Conservation (phyloP, 768 basidiomycete genomes). For the Trametes sanguinea region DNA sequence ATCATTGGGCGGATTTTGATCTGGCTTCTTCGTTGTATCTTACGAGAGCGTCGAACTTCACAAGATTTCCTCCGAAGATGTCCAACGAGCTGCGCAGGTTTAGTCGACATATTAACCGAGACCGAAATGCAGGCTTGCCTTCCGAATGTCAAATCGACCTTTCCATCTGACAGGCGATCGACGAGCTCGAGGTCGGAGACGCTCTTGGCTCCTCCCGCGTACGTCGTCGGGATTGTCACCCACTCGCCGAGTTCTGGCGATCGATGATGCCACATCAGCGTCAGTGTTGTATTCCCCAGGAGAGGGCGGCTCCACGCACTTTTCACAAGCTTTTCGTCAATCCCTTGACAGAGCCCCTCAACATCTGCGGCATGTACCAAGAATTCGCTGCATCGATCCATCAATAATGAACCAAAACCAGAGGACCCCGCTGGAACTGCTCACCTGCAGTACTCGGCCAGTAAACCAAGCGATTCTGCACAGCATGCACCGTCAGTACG, state of each 20-base stretch:
- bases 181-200: constrained; percentile 42
- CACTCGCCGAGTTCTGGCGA: constrained; percentile 82
- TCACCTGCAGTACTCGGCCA: constrained; percentile 83
- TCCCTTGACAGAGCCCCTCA: constrained; percentile 94
- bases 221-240: constrained; percentile 90
- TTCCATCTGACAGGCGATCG: constrained; percentile 74
- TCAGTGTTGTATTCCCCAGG: not conserved
- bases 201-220: constrained; percentile 96
- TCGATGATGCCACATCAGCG: constrained; percentile 15
- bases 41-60: constrained; percentile 59
- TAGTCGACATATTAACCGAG: not conserved
- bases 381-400: constrained; percentile 60
- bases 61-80: constrained; percentile 69
- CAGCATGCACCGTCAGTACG: not conserved
- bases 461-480: constrained; percentile 72
- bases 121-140: constrained; percentile 47
- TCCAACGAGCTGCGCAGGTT: constrained; percentile 52
- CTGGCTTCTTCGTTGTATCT: constrained; percentile 25
- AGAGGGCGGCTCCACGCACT: constrained; percentile 45
- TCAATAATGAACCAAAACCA: constrained; percentile 30
- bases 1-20: not conserved
- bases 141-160: constrained; percentile 86
- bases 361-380: constrained; percentile 98
- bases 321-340: constrained; percentile 84
- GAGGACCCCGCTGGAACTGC: constrained; percentile 11